Percentiles rank a stretch among this genome's conserved stretches.
These are phyloP conservation scores for Ascochyta rabiei DNA, from an alignment of 2,329 filamentous ascomycete species.

Conservation along the genomic window DNA sequence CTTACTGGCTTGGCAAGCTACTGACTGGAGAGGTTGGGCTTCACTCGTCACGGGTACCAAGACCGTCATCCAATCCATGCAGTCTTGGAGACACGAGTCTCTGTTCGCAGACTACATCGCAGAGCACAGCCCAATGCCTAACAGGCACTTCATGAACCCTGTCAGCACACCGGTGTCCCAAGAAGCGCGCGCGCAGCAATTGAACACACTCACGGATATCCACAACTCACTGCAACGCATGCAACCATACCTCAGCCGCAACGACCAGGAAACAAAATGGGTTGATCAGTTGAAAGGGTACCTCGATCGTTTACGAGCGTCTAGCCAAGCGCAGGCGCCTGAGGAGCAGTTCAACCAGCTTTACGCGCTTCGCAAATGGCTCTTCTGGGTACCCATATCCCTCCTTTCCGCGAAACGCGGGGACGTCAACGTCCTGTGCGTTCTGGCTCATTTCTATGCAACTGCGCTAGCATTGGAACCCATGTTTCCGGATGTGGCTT, in stretches of 20 bases:
- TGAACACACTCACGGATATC: conserved; percentile 48
- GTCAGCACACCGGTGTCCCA: conserved; percentile 69
- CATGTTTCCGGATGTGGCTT: conserved; percentile 88
- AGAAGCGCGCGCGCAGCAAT: conserved; percentile 62
- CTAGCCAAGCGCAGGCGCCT: conserved; percentile 57
- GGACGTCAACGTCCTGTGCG: conserved; percentile 78
- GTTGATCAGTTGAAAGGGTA: conserved; percentile 56
- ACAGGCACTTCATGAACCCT: conserved; percentile 62
- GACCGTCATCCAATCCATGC: conserved; percentile 89
- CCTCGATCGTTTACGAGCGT: conserved; percentile 52
- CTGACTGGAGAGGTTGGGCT: conserved; percentile 93
- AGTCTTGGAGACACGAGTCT: conserved; percentile 87
- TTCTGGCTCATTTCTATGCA: conserved; percentile 91
- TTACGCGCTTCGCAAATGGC: conserved; percentile 85
- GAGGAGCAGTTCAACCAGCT: conserved; percentile 90
- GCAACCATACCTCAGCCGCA: conserved; percentile 50
- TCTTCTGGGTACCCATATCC: conserved; percentile 92
- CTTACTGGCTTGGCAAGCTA: conserved; percentile 93
- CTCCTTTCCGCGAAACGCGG: conserved; percentile 78
- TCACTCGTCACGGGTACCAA: conserved; percentile 69
- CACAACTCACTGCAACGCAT: conserved; percentile 52
- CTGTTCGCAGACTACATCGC: conserved; percentile 82
- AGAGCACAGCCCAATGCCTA: conserved; percentile 64
- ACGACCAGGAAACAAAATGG: conserved; percentile 57
- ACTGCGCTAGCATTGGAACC: conserved; percentile 86